Conservation (phyloP, 106 monocot genomes). For the Allium cepa region DNA sequence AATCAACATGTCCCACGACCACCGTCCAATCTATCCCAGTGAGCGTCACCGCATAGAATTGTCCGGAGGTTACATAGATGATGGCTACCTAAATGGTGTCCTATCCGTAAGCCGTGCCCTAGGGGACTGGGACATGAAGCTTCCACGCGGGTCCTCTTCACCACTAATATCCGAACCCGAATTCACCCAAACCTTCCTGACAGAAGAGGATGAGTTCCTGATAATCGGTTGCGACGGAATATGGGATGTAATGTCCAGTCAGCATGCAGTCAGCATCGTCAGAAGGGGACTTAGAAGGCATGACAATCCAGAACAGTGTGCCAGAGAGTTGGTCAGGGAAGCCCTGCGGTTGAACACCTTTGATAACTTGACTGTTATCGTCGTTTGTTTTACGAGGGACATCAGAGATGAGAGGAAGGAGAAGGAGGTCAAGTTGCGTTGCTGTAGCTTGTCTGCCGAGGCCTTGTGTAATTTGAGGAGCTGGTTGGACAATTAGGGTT, state of each 20-base stretch:
- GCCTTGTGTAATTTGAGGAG: constrained; percentile 39
- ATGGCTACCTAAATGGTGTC: constrained; percentile 62
- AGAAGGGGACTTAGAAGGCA: constrained; percentile 34
- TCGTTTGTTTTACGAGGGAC: constrained; percentile 42
- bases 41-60: constrained; percentile 35
- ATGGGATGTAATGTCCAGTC: constrained; percentile 70
- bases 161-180: constrained; percentile 58
- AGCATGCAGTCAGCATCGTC: constrained; percentile 43
- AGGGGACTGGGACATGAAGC: constrained; percentile 65
- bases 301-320: constrained; percentile 43
- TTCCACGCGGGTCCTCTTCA: constrained; percentile 24
- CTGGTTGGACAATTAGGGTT: constrained; percentile 18
- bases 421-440: constrained; percentile 12
- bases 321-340: constrained; percentile 57
- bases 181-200: constrained; percentile 22
- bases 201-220: constrained; percentile 65
- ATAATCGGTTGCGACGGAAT: constrained; percentile 70
- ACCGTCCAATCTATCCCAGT: constrained; percentile 27
- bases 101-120: constrained; percentile 51
- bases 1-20: constrained; percentile 54
- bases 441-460: constrained; percentile 50
- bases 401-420: constrained; percentile 11
- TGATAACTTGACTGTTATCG: constrained; percentile 56
- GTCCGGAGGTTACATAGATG: constrained; percentile 40
- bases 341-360: constrained; percentile 42